Evolutionary conservation across 306 rosid species (phyloP), one percentile per base, ranked within the genome.

Genomic region (Fagus sylvatica): DNA sequence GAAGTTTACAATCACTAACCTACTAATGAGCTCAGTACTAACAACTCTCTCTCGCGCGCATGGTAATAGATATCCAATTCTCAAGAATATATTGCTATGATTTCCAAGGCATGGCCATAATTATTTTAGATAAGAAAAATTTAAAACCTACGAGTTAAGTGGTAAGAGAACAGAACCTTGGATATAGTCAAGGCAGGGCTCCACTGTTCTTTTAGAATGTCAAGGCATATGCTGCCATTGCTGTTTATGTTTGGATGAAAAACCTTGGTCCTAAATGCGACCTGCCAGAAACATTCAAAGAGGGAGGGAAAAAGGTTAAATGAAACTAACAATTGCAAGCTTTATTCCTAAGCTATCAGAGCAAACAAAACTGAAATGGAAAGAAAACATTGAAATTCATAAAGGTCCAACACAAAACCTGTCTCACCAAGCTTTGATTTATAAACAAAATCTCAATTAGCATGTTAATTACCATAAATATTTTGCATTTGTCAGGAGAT

Each of bases 161-260:
- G 46, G 72, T 13, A 76, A 30, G 76, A 86, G 76, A 55, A 43
- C 73, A 76, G 79, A 77, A 93, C 93, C 97, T 90, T 90, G 66
- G 96, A 89, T 75, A 93, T 87, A 33, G 92, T 90, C 83, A 92
- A 85, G 48, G 96, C 97, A 30, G 96, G 93, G 74, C 97, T 89
- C 97, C 96, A 89, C 59, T 92, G 92, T 81, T 89, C 93, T 88
- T 90, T 92, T 82, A 92, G 84, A 88, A 92, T 90, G 78, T 90
- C 97, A 37, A 92, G 93, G 83, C 97, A 92, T 62, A 92, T 90
- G 78, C 96, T 92, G 65, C 97, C 93, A 30, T 92, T 92, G 95
- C 96, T 92, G 85, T 92, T 92, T 86, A 90, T 92, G 73, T 92
- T 92, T 33, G 97, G 97, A 87, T 90, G 96, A 79, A 92, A 90